Evolutionary conservation across 2,329 filamentous ascomycete genomes (phyloP), one percentile per base, ranked within the genome.

Genomic region (Verticillium klebahnii): DNA sequence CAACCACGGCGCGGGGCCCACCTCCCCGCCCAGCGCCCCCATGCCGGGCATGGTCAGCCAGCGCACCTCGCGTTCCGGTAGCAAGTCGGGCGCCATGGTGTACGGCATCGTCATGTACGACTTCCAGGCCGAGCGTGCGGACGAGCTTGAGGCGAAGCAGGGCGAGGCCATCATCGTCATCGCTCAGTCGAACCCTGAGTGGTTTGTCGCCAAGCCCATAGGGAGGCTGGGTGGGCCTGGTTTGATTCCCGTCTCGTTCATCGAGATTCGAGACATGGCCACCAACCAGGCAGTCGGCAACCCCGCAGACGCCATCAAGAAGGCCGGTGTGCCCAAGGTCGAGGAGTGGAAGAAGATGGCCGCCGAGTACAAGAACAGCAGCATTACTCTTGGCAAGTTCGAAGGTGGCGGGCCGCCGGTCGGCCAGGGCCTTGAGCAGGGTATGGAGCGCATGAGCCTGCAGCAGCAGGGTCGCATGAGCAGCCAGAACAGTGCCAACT

Each of bases 321-420:
- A 89, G 68, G 95, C 95, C 1, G 93, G 94, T 23, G 93, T 99
- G 8, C 95, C 95, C 14, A 90, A 89, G 70, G 95, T 99, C 3
- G 95, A 99, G 73, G 95, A 99, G 71, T 99, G 95, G 95, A 99
- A 99, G 81, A 96, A 96, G 78, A 97, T 97, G 92, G 93, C 95
- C 0, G 94, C 94, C 61, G 94, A 97, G 66, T 99, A 99, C 78
- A 99, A 99, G 81, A 97, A 98, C 74, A 97, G 93, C 74, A 98
- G 95, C 77, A 98, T 99, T 72, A 94, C 93, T 0, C 80, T 99
- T 52, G 95, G 95, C 67, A 96, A 94, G 76, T 94, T 96, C 68
- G 92, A 94, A 69, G 81, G 78, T 62, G 45, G 17, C 45, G 81
- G 85, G 61, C 73, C 72, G 23, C 67, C 69, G 14, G 74, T 71